These are phyloP conservation scores for Cephaloascus albidus DNA, from an alignment of 805 yeast species.

Conservation along the genomic window DNA sequence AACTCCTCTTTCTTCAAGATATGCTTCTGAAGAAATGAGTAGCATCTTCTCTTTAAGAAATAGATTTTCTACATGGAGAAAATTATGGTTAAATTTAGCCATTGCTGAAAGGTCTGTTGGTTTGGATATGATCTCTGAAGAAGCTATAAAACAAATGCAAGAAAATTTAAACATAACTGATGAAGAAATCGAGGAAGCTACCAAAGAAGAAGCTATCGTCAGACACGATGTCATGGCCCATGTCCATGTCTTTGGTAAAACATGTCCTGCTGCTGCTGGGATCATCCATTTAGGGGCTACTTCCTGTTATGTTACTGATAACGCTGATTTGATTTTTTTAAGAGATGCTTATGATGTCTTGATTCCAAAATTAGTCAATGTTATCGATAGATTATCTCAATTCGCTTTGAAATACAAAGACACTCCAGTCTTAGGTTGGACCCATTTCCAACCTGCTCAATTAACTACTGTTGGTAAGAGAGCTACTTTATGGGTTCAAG, in stretches of 20 bases:
- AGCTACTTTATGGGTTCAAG: conserved; percentile 97
- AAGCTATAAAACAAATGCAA: conserved; percentile 83
- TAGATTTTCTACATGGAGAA: conserved; percentile 97
- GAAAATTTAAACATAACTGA: conserved; percentile 76
- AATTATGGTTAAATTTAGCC: conserved; percentile 91
- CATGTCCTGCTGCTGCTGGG: conserved; percentile 95
- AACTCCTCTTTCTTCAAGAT: conserved; percentile 92
- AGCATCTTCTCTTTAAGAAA: conserved; percentile 83
- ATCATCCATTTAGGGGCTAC: conserved; percentile 98
- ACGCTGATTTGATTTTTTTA: conserved; percentile 93
- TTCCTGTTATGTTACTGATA: conserved; percentile 95
- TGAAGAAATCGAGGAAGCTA: conserved; percentile 83
- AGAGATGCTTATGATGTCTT: conserved; percentile 92
- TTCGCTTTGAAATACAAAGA: conserved; percentile 92
- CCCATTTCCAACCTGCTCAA: conserved; percentile 99
- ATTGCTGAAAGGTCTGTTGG: conserved; percentile 93
- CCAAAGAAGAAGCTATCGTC: conserved; percentile 92
- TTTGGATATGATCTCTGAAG: conserved; percentile 73
- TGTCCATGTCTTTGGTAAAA: conserved; percentile 88
- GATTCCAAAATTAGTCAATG: conserved; percentile 93
- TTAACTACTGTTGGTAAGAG: conserved; percentile 98
- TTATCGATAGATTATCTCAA: conserved; percentile 78
- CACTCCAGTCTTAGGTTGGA: conserved; percentile 96
- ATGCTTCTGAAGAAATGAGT: conserved; percentile 97
- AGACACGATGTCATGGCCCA: conserved; percentile 99